Evolutionary conservation across 2,329 filamentous ascomycete species (phyloP).

Genomic region (Cercospora sp.): DNA sequence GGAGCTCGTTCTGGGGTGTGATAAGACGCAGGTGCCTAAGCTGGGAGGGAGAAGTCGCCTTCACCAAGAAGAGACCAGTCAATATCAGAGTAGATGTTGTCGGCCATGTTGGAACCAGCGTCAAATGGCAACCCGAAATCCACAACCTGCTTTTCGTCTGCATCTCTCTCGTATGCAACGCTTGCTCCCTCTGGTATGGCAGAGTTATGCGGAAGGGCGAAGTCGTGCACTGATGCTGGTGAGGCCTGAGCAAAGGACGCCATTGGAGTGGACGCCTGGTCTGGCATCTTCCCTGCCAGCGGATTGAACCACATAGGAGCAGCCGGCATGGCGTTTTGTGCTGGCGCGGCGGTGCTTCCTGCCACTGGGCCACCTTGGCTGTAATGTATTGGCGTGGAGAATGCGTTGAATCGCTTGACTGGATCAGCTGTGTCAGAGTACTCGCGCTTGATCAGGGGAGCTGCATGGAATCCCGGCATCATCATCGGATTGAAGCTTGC

Average conservation of each 20-base stretch:
- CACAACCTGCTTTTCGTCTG: background rate
- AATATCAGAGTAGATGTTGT: slow-evolving; percentile 1
- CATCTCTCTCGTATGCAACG: background rate
- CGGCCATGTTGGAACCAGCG: background rate
- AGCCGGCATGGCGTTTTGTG: background rate
- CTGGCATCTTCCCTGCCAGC: background rate
- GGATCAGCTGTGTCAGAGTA: background rate
- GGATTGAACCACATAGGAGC: background rate
- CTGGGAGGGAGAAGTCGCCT: background rate
- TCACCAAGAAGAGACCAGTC: slow-evolving; percentile 6
- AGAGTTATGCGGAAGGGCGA: background rate
- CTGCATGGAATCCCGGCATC: background rate
- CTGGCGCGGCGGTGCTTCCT: background rate
- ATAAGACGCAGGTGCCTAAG: slow-evolving; percentile 1
- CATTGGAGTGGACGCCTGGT: background rate
- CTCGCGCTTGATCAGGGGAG: background rate
- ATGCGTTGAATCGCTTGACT: background rate
- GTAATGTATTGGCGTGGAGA: background rate
- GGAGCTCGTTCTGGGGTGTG: background rate
- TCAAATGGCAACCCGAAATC: background rate
- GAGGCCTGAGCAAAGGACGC: background rate
- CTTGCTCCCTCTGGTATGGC: background rate
- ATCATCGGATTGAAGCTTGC: background rate
- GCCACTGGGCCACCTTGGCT: background rate
- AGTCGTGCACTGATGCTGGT: background rate